Evolutionary conservation across 1,284 basidiomycete genomes (phyloP), one percentile per base, ranked within the genome.

Genomic region (Ganoderma lucidum): DNA sequence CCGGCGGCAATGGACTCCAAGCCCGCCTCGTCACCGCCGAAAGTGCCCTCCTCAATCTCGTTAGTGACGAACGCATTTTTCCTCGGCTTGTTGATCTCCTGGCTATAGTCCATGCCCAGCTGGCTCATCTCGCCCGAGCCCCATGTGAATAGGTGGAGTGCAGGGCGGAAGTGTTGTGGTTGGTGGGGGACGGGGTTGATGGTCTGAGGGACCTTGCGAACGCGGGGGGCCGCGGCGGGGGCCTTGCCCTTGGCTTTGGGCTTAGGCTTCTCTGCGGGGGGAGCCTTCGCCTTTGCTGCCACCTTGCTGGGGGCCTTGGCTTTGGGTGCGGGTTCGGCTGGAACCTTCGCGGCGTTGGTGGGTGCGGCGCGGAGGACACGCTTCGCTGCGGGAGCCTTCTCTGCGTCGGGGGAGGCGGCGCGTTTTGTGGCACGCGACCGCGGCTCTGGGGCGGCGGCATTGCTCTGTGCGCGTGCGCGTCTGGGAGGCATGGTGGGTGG

Each of bases 81-180:
- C 76, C 87, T 90, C 6, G 94, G 95, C 72, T 90, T 91, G 65
- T 85, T 81, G 70, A 92, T 85, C 80, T 96, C 93, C 68, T 84
- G 88, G 42, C 94, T 82, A 63, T 85, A 80, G 72, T 92, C 90
- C 81, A 95, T 86, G 23, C 95, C 96, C 75, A 96, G 92, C 79
- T 97, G 95, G 56, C 94, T 95, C 82, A 93, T 93, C 80, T 96
- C 95, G 28, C 95, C 95, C 17, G 90, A 87, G 9, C 96, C 96
- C 88, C 93, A 97, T 3, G 89, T 90, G 72, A 96, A 95, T n/a
- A 95, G 70, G 30, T 74, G 70, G 28, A 76, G 68, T 28, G 71
- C 56, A 14, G 75, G 75, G 28, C 75, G 75, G n/a, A 69, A 70
- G 68, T 71, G 67, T 56, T 66, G 75, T 56, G 62, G 71, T 41